phyloP scores from a whole-genome alignment of 106 monocot species.

The Acorus gramineus region DNA sequence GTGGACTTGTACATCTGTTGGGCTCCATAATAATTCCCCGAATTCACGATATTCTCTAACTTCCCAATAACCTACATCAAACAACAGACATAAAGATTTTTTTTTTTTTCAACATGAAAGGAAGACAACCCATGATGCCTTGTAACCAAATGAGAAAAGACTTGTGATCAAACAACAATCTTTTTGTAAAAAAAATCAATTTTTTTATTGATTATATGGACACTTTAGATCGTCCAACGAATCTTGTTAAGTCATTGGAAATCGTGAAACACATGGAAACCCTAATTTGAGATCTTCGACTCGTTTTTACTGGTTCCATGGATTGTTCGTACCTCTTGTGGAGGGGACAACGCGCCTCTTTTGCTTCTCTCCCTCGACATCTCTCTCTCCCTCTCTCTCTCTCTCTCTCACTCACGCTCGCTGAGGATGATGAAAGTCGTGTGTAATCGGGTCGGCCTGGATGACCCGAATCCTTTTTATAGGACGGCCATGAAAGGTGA shows the following conservation, averaged over 20 bases:
- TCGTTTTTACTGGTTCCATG: not conserved
- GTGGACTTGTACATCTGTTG: conserved; percentile 70
- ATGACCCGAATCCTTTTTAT: no score
- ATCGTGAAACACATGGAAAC: not conserved
- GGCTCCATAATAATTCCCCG: conserved; percentile 51
- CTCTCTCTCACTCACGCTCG: no score
- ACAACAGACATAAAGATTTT: not conserved
- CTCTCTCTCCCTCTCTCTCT: not conserved
- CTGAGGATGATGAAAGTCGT: no score
- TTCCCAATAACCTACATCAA: conserved; percentile 38
- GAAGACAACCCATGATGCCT: not conserved
- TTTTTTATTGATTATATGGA: no score
- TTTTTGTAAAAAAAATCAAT: no score
- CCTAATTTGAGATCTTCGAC: not conserved
- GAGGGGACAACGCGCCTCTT: conserved; percentile 14
- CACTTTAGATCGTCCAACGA: no score
- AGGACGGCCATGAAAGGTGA: no score
- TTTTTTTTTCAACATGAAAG: not conserved
- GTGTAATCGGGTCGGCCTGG: no score
- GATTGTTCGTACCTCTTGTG: conserved; percentile 18
- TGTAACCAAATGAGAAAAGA: no score
- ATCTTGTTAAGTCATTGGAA: not conserved
- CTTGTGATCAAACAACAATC: no score
- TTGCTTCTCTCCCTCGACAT: conserved; percentile 23
- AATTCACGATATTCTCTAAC: conserved; percentile 38